Evolutionary conservation across 768 basidiomycete species (phyloP).

Genomic region (Lactarius akahatsu): DNA sequence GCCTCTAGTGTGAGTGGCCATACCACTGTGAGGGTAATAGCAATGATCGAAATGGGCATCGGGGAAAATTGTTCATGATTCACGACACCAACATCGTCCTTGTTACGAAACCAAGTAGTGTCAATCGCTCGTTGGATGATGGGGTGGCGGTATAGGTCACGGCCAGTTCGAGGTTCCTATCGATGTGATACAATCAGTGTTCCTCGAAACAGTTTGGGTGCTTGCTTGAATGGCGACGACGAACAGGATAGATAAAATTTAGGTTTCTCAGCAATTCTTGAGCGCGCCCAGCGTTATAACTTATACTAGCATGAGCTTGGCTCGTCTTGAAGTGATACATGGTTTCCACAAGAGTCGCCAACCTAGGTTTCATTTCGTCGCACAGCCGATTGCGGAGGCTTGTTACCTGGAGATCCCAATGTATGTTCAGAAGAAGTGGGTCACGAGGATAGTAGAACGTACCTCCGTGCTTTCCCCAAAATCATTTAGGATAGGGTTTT

Average conservation of each 20-base stretch:
- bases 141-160: conserved; percentile 10
- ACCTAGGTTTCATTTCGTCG: not conserved
- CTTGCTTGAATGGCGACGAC: not conserved
- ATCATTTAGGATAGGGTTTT: not conserved
- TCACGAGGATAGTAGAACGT: not conserved
- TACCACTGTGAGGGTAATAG: conserved; percentile 11
- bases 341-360: conserved; percentile 9
- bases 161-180: conserved; percentile 2
- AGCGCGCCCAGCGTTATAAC: conserved; percentile 1
- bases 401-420: not conserved
- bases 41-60: conserved; percentile 2
- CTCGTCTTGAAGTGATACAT: conserved; percentile 4
- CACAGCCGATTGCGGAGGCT: not conserved
- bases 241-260: conserved; percentile 17
- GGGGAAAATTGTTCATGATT: not conserved
- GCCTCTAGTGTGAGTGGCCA: not conserved
- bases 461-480: not conserved
- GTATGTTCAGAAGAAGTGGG: not conserved
- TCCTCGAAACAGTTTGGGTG: not conserved
- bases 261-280: conserved; percentile 11
- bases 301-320: not conserved
- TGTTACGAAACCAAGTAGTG: conserved; percentile 8
- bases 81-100: conserved; percentile 6
- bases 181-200: not conserved
- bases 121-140: conserved; percentile 14